phyloP scores from a whole-genome alignment of 2,329 filamentous ascomycete genomes.

The Saccharata proteae region DNA sequence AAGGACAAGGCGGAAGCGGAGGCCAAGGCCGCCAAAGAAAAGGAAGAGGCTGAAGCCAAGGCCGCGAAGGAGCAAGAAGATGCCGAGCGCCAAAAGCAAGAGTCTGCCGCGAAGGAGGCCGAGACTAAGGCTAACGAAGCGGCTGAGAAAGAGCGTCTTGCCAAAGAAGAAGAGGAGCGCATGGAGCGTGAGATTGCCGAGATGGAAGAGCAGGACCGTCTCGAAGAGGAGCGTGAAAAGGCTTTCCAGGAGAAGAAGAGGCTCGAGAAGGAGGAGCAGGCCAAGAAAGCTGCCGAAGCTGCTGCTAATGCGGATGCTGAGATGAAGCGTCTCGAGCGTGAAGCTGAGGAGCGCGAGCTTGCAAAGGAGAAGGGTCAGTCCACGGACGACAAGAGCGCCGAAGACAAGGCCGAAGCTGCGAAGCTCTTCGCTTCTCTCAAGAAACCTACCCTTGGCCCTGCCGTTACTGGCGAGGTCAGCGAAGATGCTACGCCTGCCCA shows the following conservation, averaged over 20 bases:
- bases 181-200: constrained; percentile 53
- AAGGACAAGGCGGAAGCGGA: constrained; percentile 36
- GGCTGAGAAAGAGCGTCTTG: constrained; percentile 22
- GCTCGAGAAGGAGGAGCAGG: constrained; percentile 45
- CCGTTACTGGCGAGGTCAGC: constrained; percentile 19
- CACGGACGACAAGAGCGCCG: constrained; percentile 22
- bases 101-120: constrained; percentile 12
- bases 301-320: constrained; percentile 39
- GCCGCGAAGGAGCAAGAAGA: constrained; percentile 17
- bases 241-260: constrained; percentile 61
- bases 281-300: constrained; percentile 25
- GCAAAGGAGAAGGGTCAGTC: constrained; percentile 24
- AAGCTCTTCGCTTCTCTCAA: constrained; percentile 35
- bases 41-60: constrained; percentile 22
- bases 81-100: constrained; percentile 15
- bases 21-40: constrained; percentile 32
- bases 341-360: constrained; percentile 36
- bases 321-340: constrained; percentile 35
- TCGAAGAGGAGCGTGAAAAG: constrained; percentile 54
- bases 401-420: constrained; percentile 29
- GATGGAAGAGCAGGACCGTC: constrained; percentile 33
- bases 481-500: constrained; percentile 28
- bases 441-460: constrained; percentile 37
- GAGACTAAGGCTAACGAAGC: constrained; percentile 9
- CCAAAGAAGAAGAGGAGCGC: constrained; percentile 31